Conservation (phyloP, 1,284 basidiomycete genomes). For the Puccinia novopanici region DNA sequence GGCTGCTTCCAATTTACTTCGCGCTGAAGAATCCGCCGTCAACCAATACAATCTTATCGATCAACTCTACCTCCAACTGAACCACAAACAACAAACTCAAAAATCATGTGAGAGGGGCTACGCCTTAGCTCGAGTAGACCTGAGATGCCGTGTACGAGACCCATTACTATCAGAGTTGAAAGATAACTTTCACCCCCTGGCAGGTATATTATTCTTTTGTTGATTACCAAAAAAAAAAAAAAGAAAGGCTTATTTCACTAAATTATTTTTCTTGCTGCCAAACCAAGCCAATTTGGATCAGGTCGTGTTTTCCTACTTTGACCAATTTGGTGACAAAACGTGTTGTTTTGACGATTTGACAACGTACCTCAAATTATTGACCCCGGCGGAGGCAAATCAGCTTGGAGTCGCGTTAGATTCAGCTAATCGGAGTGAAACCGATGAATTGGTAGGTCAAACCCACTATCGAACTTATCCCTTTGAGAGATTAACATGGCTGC, state of each 20-base stretch:
- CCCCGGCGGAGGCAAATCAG: slow-evolving; percentile 58
- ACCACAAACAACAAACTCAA: not conserved
- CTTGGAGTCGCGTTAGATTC: slow-evolving; percentile 2
- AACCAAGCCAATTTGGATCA: slow-evolving; percentile 62
- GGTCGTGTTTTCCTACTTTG: slow-evolving; percentile 67
- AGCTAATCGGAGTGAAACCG: not conserved
- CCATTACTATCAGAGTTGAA: not conserved
- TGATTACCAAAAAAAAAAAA: not conserved
- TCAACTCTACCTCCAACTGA: slow-evolving; percentile 7
- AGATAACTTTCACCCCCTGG: slow-evolving; percentile 14
- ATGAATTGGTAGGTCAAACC: slow-evolving; percentile 9
- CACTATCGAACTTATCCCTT: not conserved
- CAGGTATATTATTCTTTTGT: slow-evolving; percentile 10
- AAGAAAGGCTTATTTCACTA: slow-evolving; percentile 13
- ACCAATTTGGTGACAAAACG: slow-evolving; percentile 72
- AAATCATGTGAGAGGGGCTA: slow-evolving; percentile 31
- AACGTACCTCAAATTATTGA: slow-evolving; percentile 65
- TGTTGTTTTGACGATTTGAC: slow-evolving; percentile 82
- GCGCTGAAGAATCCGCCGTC: slow-evolving; percentile 1
- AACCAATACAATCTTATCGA: slow-evolving; percentile 27
- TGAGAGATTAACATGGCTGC: not conserved
- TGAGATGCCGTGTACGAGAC: slow-evolving; percentile 24
- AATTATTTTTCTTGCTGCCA: slow-evolving; percentile 33
- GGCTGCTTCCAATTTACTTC: slow-evolving; percentile 15
- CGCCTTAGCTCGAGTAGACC: slow-evolving; percentile 36